Base-by-base conservation (phyloP, 768 basidiomycete species). In the Leccinum aurantiacum region DNA sequence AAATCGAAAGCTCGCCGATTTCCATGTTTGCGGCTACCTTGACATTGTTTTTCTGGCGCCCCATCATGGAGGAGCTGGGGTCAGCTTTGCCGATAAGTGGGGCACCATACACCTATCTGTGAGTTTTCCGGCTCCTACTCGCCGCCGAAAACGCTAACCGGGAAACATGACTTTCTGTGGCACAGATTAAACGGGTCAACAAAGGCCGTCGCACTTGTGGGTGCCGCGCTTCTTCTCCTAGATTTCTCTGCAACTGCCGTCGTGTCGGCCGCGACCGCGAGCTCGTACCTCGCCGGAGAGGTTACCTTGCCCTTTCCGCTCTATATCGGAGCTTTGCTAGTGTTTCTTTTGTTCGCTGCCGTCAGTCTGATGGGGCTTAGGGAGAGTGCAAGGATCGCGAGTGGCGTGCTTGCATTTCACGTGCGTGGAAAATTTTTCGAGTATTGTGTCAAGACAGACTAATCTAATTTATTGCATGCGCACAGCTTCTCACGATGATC, bases 241-340 rank as follows among this genome's bases (percentile, higher is more conserved):
- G 90, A 92, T 69, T 89, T 85, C 51, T 78, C 85, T 5, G 81
- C 87, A 3, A 91, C 88, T 0, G 78, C 85, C 0, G 83, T 88
- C 14, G 86, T 90, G 19, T 90, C 90, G 0, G 88, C 90, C 0
- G 86, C 88, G 4, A 89, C 89, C 0, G 89, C 89, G 0, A 78
- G 82, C 3, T 77, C 83, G 3, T 91, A 91, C 62, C 81, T 91
- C 38, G 77, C 78, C 3, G 87, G 87, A 24, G 89, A 91, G 67
- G 79, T 87, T 1, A 60, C 68, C 3, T 69, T 88, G 9, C 86
- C 86, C 0, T 85, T 89, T 65, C 81, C 84, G 1, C 61, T 76
- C 6, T 82, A 81, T 65, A 76, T 83, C 2, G 80, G 80, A 1
- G 77, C 84, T 1, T 71, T 82, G 14, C 63, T 87, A n/a, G 77